These are phyloP conservation scores for Tetrahymena borealis DNA, from an alignment of 73 alveolate species.

Conservation along the genomic window DNA sequence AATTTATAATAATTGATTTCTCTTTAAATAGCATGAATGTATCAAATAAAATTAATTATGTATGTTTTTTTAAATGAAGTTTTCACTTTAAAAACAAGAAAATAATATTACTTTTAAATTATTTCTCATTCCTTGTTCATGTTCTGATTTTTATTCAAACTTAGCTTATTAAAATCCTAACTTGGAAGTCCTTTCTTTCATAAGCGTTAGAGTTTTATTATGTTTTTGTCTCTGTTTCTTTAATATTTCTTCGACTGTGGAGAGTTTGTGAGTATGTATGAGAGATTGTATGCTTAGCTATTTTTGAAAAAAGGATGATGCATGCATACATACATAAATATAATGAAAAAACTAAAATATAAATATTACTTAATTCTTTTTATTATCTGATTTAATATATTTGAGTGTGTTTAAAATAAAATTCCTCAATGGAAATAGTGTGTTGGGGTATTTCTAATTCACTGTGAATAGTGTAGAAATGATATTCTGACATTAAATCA, in stretches of 20 bases:
- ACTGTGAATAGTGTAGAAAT: constrained; percentile 5
- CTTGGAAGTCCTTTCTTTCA: not conserved
- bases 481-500: constrained; percentile 5
- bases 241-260: not conserved
- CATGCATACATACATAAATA: not conserved
- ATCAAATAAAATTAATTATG: too few species aligned
- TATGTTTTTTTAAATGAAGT: too few species aligned
- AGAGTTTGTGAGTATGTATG: not conserved
- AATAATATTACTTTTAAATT: not conserved
- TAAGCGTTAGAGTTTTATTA: not conserved
- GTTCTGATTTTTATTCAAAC: not conserved
- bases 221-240: not conserved
- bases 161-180: not conserved
- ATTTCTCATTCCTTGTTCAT: not conserved
- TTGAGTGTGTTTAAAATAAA: constrained; percentile 17
- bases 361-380: constrained; percentile 23
- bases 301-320: not conserved
- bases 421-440: not conserved
- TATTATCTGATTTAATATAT: not conserved
- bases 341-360: too few species aligned
- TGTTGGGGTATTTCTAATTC: not conserved
- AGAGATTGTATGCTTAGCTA: not conserved
- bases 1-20: not conserved
- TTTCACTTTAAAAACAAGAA: too few species aligned
- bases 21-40: not conserved